phyloP scores from a whole-genome alignment of 768 basidiomycete species.

The Leccinum uliginosum region DNA sequence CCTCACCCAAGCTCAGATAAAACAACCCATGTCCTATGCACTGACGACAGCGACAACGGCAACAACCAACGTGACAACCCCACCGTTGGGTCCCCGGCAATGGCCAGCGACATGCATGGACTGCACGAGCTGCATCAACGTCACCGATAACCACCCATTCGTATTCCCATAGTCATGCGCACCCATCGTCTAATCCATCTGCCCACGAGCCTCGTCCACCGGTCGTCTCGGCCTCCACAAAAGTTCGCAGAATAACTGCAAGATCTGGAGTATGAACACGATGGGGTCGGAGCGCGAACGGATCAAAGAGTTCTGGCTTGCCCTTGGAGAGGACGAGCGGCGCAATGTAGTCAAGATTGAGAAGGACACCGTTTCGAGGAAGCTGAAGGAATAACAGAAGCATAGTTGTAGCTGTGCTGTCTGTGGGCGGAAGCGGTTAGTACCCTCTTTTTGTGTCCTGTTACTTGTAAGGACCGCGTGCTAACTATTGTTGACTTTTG shows the following conservation, averaged over 20 bases:
- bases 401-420: slow-evolving; percentile 95
- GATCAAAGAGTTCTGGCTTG: slow-evolving; percentile 98
- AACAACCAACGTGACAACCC: no score
- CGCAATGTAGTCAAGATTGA: slow-evolving; percentile 93
- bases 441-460: slow-evolving; percentile 32
- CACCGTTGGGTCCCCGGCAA: no score
- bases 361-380: slow-evolving; percentile 93
- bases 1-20: no score
- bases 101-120: no score
- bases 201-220: slow-evolving; percentile 31
- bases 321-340: slow-evolving; percentile 83
- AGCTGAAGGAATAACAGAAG: slow-evolving; percentile 99
- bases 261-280: slow-evolving; percentile 93
- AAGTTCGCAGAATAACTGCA: slow-evolving; percentile 48
- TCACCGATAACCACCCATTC: slow-evolving; percentile 44
- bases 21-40: no score
- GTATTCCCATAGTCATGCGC: slow-evolving; percentile 45
- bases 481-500: slow-evolving; percentile 22
- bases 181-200: slow-evolving; percentile 36
- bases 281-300: slow-evolving; percentile 93
- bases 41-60: no score
- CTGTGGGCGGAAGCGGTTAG: slow-evolving; percentile 93
- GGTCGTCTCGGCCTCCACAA: slow-evolving; percentile 23
- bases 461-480: slow-evolving; percentile 11
- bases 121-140: no score